A percentile compares a stretch with the other conserved stretches of the same genome.
Evolutionary conservation across 352 stramenopile genomes (phyloP).

Genomic region (Pythium phragmiticola): DNA sequence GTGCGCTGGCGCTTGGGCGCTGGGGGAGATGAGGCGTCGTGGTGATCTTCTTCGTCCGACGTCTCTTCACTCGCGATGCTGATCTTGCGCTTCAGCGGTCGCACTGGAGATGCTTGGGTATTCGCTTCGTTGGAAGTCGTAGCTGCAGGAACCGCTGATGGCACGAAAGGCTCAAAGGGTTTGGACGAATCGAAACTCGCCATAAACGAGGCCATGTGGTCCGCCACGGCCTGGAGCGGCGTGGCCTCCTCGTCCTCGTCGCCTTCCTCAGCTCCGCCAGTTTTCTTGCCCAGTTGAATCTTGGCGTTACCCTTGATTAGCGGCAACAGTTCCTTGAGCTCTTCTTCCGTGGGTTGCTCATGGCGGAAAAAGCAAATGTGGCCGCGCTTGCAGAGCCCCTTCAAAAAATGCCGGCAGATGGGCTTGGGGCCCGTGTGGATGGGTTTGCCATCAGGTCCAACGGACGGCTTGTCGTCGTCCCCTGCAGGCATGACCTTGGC

Average conservation of each 20-base stretch:
- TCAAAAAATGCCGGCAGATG: constrained; percentile 30
- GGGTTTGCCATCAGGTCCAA: constrained; percentile 4
- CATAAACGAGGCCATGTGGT: constrained; percentile 43
- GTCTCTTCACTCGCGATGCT: background rate
- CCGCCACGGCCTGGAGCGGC: constrained; percentile 29
- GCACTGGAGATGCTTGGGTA: background rate
- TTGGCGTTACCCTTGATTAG: constrained; percentile 12
- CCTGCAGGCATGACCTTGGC: constrained; percentile 26
- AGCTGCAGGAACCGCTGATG: background rate
- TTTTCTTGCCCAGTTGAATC: constrained; percentile 7
- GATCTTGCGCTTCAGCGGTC: constrained; percentile 5
- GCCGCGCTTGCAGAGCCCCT: constrained; percentile 36
- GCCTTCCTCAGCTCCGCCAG: constrained; percentile 23
- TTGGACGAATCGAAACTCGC: constrained; percentile 18
- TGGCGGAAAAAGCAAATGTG: constrained; percentile 36
- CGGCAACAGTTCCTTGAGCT: constrained; percentile 24
- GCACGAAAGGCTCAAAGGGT: constrained; percentile 13
- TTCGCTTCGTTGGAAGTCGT: background rate
- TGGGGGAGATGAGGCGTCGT: constrained; percentile 7
- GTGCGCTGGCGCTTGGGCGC: constrained; percentile 2
- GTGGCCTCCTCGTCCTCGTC: constrained; percentile 24
- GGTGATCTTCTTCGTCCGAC: constrained; percentile 5
- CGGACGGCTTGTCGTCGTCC: constrained; percentile 3
- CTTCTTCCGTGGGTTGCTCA: constrained; percentile 28
- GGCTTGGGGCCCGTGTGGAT: constrained; percentile 25